Evolutionary conservation across 2,329 filamentous ascomycete genomes (phyloP).

Genomic region (Paradendryphiella salina): DNA sequence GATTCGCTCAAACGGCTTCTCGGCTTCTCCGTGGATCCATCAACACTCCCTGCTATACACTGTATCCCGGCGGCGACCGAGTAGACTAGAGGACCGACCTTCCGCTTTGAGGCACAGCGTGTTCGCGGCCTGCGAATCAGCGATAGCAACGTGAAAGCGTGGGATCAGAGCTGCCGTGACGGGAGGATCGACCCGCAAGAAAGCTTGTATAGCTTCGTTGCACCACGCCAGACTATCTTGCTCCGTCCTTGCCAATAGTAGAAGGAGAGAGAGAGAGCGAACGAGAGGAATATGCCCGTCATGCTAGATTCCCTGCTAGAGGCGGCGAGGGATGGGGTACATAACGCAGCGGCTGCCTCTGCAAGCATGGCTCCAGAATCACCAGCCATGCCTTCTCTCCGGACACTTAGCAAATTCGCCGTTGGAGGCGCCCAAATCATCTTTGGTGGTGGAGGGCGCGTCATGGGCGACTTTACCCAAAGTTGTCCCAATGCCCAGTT

Average conservation of each 20-base stretch:
- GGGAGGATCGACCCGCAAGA: constrained; percentile 30
- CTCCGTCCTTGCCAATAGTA: constrained; percentile 8
- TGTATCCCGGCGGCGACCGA: constrained; percentile 8
- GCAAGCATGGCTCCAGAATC: constrained; percentile 23
- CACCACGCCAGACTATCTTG: constrained; percentile 4
- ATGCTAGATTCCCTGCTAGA: constrained; percentile 30
- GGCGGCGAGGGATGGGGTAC: constrained; percentile 27
- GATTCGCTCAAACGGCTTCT: constrained; percentile 8
- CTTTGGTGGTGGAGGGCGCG: constrained; percentile 30
- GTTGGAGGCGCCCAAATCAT: constrained; percentile 42
- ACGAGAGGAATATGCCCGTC: constrained; percentile 22
- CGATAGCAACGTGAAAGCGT: constrained; percentile 22
- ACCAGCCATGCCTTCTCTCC: constrained; percentile 40
- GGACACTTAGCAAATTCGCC: constrained; percentile 44
- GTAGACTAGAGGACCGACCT: constrained; percentile 22
- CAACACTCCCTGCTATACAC: neutral
- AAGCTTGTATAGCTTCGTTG: constrained; percentile 33
- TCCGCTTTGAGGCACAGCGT: constrained; percentile 23
- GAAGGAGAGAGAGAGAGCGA: constrained; percentile 3
- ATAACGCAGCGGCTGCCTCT: constrained; percentile 29
- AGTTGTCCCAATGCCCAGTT: constrained; percentile 51
- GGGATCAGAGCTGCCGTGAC: constrained; percentile 27
- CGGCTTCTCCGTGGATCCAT: constrained; percentile 4
- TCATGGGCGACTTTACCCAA: constrained; percentile 31
- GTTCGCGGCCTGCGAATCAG: constrained; percentile 26